A percentile compares a stretch with the other conserved stretches of the same genome.
Evolutionary conservation across 352 stramenopile genomes (phyloP).

Genomic region (Phytophthora pinifolia): DNA sequence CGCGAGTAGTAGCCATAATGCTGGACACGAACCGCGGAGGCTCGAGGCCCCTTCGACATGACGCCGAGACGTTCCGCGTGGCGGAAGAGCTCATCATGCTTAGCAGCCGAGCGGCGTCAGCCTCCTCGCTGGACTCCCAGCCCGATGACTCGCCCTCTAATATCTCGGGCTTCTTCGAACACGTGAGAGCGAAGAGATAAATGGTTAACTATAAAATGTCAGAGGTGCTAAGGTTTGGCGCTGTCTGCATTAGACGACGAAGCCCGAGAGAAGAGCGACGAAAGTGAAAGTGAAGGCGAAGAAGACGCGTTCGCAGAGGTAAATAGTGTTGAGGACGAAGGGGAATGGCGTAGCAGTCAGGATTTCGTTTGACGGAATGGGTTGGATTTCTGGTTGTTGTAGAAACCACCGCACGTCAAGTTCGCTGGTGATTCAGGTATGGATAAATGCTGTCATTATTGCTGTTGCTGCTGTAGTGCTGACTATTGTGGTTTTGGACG

Average conservation of each 20-base stretch:
- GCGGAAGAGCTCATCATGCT: slow-evolving; percentile 79
- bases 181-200: slow-evolving; percentile 15
- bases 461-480: background rate
- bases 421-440: slow-evolving; percentile 10
- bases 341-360: no score
- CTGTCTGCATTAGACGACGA: slow-evolving; percentile 3
- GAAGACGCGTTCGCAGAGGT: slow-evolving; percentile 19
- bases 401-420: slow-evolving; percentile 12
- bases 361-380: background rate
- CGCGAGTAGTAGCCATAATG: slow-evolving; percentile 15
- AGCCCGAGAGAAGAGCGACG: slow-evolving; percentile 5
- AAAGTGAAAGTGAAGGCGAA: slow-evolving; percentile 21
- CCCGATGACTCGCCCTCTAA: slow-evolving; percentile 32
- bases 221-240: background rate
- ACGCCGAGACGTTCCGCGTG: slow-evolving; percentile 75
- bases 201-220: background rate
- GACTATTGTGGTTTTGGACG: slow-evolving; percentile 4
- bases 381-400: background rate
- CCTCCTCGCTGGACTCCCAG: slow-evolving; percentile 12
- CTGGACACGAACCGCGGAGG: slow-evolving; percentile 27
- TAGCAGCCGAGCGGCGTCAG: slow-evolving; percentile 31
- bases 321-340: background rate
- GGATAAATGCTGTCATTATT: background rate
- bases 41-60: slow-evolving; percentile 31
- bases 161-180: slow-evolving; percentile 38